These are phyloP conservation scores for Arabidopsis thaliana DNA, from an alignment of 345 rosid species.

Conservation along the genomic window TAIR10.1 NC_003070.9:19793501-19794000, in stretches of 20 bases:
- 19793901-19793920: conserved; percentile 86
- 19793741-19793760: conserved; percentile 83
- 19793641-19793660: conserved; percentile 21
- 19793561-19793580: conserved; percentile 66
- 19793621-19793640: conserved; percentile 14
- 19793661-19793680: conserved; percentile 46
- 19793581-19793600: conserved; percentile 77
- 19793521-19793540: conserved; percentile 95
- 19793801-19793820: not conserved
- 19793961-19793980: not conserved
- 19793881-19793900: conserved; percentile 93
- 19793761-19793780: conserved; percentile 89
- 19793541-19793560: conserved; percentile 76
- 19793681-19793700: conserved; percentile 79
- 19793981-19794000: conserved; percentile 6
- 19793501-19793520: conserved; percentile 43
- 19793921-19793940: conserved; percentile 69
- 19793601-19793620: conserved; percentile 15
- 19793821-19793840: conserved; percentile 15
- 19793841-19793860: conserved; percentile 12
- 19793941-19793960: conserved; percentile 74
- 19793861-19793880: conserved; percentile 22
- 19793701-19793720: conserved; percentile 89
- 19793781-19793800: conserved; percentile 61
- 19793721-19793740: conserved; percentile 93